Evolutionary conservation across 2,329 filamentous ascomycete species (phyloP), one percentile per base, ranked within the genome.

Genomic region (Aspergillus sp.): DNA sequence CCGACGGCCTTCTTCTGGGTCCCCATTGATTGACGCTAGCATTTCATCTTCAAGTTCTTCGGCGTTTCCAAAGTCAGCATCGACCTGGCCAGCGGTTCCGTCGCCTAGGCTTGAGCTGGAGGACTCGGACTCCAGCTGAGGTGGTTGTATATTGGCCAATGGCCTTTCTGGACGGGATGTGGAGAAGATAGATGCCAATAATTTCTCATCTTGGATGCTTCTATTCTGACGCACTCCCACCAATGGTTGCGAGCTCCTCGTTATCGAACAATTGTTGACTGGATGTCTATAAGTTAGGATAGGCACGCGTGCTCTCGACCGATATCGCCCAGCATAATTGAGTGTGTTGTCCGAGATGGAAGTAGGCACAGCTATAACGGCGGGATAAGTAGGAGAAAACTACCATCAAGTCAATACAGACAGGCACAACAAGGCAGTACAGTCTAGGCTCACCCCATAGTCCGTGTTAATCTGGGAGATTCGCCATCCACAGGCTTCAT

Each of bases 291-390:
- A 98, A 26, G 89, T 89, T 35, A 98, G 73, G 3, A 83, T 86
- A 1, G 93, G 93, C 65, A 98, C 90, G 50, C 93, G 83, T 52
- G 85, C 82, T 49, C 90, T 81, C 0, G 93, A 97, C 44, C 93
- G 85, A 68, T 94, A 97, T 52, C 83, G 80, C 49, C 83, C 86
- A 28, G 90, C 93, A 63, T 98, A 94, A 61, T 95, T 95, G 43
- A 98, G 79, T 42, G 91, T 89, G 61, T 93, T 96, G 68, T 98
- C 93, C n/a, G 91, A 97, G 56, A 98, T 94, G 48, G 80, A 81
- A 27, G 84, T 82, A 26, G 93, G 93, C 12, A 98, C 90, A 7
- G 85, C 85, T 27, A 98, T 75, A 41, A 94, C 64, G 3, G 83
- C 81, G 8, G 93, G 93, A 64, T 98, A 98, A 2, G 93, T 97